Evolutionary conservation across 179 eudicot genomes (phyloP), one percentile per base, ranked within the genome.

Genomic region (Beta corolliflora): DNA sequence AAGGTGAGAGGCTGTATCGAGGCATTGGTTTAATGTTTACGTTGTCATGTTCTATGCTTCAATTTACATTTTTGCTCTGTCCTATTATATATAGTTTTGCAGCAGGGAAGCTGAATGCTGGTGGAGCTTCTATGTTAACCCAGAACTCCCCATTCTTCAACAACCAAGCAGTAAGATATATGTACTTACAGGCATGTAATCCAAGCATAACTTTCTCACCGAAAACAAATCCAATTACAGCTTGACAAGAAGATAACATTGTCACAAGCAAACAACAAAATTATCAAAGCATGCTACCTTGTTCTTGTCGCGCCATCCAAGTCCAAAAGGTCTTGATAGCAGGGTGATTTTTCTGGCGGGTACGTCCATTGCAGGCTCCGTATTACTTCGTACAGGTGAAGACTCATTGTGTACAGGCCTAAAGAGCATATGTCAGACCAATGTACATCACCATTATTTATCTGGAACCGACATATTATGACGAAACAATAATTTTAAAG

Each of bases 271-370:
- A 71, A 64, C 18, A 9, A 72, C 41, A 80, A 81, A 64, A 12
- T 46, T 29, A 76, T 72, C 68, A 75, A 71, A 71, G 14, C 25
- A 80, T 55, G 59, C 23, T 88, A 94, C 99, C 98, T 93, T 95
- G 90, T 85, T 92, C 84, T 83, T 88, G 77, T 96, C 97, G 80
- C 94, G 92, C 99, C 99, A 94, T 54, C 98, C 94, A 81, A 95
- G 91, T 81, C 94, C 97, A 88, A 96, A 96, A 77, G 99, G 98
- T 87, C 98, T 91, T 50, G 93, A 83, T 16, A 96, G 90, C 87
- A 96, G 83, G 86, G 97, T 87, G 66, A 93, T 90, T 86, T 93
- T 94, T 78, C 94, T 91, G 48, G 88, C 41, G 6, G 97, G 95
- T 9, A 81, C 82, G 4, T 91, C 98, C 84, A 87, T 88, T 60